phyloP scores from a whole-genome alignment of 306 rosid species.

The Prunus fruticosa region DNA sequence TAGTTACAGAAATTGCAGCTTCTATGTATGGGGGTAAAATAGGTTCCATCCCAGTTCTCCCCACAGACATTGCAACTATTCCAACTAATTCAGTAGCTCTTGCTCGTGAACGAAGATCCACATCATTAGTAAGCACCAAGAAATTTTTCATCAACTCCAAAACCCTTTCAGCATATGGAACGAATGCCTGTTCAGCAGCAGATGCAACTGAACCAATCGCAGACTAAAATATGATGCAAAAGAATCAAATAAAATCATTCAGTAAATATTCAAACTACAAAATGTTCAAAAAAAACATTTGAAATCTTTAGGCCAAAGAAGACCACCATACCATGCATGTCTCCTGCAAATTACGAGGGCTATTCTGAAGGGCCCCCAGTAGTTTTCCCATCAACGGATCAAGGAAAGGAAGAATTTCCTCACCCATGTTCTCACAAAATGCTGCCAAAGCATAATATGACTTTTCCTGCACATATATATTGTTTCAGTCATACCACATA shows the following conservation, averaged over 20 bases:
- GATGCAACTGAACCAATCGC: slow-evolving; percentile 98
- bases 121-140: slow-evolving; percentile 89
- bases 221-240: slow-evolving; percentile 55
- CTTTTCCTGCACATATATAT: slow-evolving; percentile 67
- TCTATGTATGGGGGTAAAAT: slow-evolving; percentile 86
- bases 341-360: slow-evolving; percentile 85
- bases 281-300: not conserved
- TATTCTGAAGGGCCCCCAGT: slow-evolving; percentile 77
- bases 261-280: slow-evolving; percentile 24
- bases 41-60: slow-evolving; percentile 84
- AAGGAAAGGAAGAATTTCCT: slow-evolving; percentile 91
- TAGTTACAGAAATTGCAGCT: slow-evolving; percentile 88
- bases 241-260: slow-evolving; percentile 1
- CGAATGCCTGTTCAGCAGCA: slow-evolving; percentile 92
- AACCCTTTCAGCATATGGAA: slow-evolving; percentile 95
- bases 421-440: slow-evolving; percentile 97
- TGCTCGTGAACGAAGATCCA: slow-evolving; percentile 91
- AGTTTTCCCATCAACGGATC: slow-evolving; percentile 92
- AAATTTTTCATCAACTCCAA: slow-evolving; percentile 91
- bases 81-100: slow-evolving; percentile 99
- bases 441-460: slow-evolving; percentile 99
- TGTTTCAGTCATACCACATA: slow-evolving; percentile 22
- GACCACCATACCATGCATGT: slow-evolving; percentile 88
- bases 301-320: slow-evolving; percentile 18
- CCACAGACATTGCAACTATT: slow-evolving; percentile 96